Evolutionary conservation across 768 basidiomycete genomes (phyloP), one percentile per base, ranked within the genome.

Genomic region (Boletales sp.): DNA sequence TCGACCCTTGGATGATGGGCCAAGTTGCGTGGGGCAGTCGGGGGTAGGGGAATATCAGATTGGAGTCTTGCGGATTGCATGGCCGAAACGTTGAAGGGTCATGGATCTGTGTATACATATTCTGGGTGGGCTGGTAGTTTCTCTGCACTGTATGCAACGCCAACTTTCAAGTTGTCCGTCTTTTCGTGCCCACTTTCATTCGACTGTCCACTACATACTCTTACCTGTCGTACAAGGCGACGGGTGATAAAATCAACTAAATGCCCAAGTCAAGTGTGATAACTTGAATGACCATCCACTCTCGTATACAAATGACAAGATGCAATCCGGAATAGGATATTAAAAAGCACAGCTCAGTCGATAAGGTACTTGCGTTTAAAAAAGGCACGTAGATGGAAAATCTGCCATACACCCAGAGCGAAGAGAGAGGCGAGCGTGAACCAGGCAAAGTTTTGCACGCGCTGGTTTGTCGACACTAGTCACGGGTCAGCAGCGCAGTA

Each of bases 361-460:
- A 94, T 94, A 63, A 94, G 84, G 71, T 94, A 92, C 72, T 94
- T 97, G 63, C 87, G 81, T 74, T 91, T 94, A 82, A 98, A 97
- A 82, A 89, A 98, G 7, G 92, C 81, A 40, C 94, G 83, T 13
- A 99, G 75, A 64, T 98, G 95, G 65, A 97, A 72, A 40, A 99
- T 89, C 72, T 97, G 94, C 97, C 95, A 99, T 39, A 79, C 79
- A 8, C 97, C 94, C 34, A 97, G 75, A 24, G 75, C 81, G 30
- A 92, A 66, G 40, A 97, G 80, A 8, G 88, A 82, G 41, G 85
- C 18, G 52, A 97, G 78, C 12, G 92, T 87, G 67, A 98, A 84
- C 79, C 91, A 86, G 1, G 90, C 90, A 71, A 99, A 98, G 60
- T 82, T 90, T 69, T 93, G 88, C 30, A 98, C 94, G 46, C 97